These are phyloP conservation scores for Coemansia sp. DNA, from an alignment of 192 early-diverging fungal species.

Conservation along the genomic window DNA sequence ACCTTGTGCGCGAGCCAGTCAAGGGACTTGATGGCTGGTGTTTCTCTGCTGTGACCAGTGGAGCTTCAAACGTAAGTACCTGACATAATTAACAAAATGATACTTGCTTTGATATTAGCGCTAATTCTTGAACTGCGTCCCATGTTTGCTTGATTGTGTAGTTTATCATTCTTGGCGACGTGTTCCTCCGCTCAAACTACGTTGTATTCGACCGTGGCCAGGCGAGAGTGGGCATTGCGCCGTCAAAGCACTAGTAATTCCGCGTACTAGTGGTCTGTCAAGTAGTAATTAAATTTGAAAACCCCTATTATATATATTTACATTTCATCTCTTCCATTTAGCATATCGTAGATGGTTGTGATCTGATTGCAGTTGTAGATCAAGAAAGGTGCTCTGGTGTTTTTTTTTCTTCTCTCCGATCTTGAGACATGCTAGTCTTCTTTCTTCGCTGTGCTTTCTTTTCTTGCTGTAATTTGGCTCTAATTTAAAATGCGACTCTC, in stretches of 20 bases:
- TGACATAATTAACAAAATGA: background rate
- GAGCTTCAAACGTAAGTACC: conserved; percentile 44
- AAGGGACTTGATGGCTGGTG: conserved; percentile 52
- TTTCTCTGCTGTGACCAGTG: conserved; percentile 54
- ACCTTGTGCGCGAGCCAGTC: conserved; percentile 51
- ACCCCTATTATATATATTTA: background rate
- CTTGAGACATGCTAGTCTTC: background rate
- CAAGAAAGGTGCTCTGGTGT: background rate
- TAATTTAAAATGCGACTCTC: conserved; percentile 30
- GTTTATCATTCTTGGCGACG: conserved; percentile 64
- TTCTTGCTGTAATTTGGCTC: background rate
- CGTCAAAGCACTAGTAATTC: conserved; percentile 41
- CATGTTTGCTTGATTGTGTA: conserved; percentile 14
- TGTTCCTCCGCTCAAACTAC: conserved; percentile 69
- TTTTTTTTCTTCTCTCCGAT: background rate
- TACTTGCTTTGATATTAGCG: background rate
- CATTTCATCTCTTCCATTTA: background rate
- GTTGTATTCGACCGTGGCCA: conserved; percentile 63
- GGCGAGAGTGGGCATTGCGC: conserved; percentile 61
- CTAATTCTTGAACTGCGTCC: background rate
- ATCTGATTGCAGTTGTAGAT: background rate
- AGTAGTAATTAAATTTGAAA: background rate
- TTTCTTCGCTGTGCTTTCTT: background rate
- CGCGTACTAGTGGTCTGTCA: background rate
- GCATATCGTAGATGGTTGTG: background rate